These are phyloP conservation scores for Jamesozyma hellenica DNA, from an alignment of 805 yeast genomes.

Conservation along the genomic window DNA sequence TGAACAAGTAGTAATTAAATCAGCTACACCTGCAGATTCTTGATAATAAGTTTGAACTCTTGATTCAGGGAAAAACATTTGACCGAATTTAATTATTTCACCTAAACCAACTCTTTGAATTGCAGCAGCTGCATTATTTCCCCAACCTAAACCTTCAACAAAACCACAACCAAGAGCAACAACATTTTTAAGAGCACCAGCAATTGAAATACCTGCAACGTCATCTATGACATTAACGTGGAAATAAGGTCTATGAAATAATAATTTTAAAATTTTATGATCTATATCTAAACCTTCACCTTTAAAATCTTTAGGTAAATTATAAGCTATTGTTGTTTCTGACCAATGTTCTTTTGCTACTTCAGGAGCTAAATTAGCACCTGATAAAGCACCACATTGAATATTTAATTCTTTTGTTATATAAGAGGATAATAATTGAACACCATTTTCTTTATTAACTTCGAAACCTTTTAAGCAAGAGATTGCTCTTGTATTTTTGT, in stretches of 20 bases:
- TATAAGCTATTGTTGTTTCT: slow-evolving; percentile 94
- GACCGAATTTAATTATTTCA: slow-evolving; percentile 82
- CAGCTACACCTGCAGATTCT: slow-evolving; percentile 97
- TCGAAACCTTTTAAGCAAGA: slow-evolving; percentile 95
- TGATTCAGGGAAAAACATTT: slow-evolving; percentile 67
- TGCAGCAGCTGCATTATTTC: slow-evolving; percentile 96
- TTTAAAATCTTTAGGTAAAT: slow-evolving; percentile 49
- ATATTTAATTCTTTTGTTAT: slow-evolving; percentile 75
- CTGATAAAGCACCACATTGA: slow-evolving; percentile 91
- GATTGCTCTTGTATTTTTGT: slow-evolving; percentile 68
- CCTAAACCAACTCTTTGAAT: slow-evolving; percentile 90
- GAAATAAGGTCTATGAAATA: slow-evolving; percentile 97
- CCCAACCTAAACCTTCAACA: slow-evolving; percentile 98
- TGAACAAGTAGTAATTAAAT: slow-evolving; percentile 91
- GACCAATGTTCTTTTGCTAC: slow-evolving; percentile 94
- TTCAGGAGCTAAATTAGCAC: slow-evolving; percentile 96
- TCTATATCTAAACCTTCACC: slow-evolving; percentile 48
- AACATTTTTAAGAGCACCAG: slow-evolving; percentile 94
- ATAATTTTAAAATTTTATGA: slow-evolving; percentile 56
- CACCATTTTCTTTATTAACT: slow-evolving; percentile 65
- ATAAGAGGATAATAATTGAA: slow-evolving; percentile 69
- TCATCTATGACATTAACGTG: slow-evolving; percentile 89
- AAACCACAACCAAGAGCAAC: slow-evolving; percentile 95
- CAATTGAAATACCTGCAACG: slow-evolving; percentile 91
- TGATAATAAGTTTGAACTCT: slow-evolving; percentile 74